Conservation (phyloP, 1,284 basidiomycete species). For the Tranzscheliella williamsii region DNA sequence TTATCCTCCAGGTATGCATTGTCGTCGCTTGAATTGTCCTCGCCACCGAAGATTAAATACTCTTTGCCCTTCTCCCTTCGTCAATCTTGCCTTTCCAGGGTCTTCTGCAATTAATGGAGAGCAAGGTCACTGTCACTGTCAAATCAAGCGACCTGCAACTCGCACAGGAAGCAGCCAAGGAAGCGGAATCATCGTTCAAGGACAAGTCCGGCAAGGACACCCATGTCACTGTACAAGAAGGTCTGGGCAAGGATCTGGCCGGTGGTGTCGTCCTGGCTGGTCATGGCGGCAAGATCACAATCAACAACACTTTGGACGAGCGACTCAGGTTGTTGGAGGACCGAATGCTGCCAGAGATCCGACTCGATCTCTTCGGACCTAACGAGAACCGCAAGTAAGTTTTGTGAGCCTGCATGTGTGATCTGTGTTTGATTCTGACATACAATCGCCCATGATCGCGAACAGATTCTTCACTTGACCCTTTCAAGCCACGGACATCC, state of each 20-base stretch:
- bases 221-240: slow-evolving; percentile 70
- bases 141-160: slow-evolving; percentile 53
- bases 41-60: too few relatives aligned
- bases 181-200: slow-evolving; percentile 71
- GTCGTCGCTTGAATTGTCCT: too few relatives aligned
- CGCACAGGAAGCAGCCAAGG: slow-evolving; percentile 67
- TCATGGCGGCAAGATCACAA: slow-evolving; percentile 51
- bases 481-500: too few relatives aligned
- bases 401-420: too few relatives aligned
- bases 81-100: slow-evolving; percentile 19
- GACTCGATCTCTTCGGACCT: slow-evolving; percentile 55
- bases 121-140: slow-evolving; percentile 47
- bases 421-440: slow-evolving; percentile 3
- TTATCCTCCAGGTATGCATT: slow-evolving; percentile 74
- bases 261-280: slow-evolving; percentile 53
- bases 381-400: slow-evolving; percentile 59
- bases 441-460: background rate
- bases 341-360: slow-evolving; percentile 58
- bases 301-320: slow-evolving; percentile 60
- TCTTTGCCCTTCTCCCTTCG: background rate
- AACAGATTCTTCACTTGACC: slow-evolving; percentile 34
- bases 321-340: slow-evolving; percentile 56
- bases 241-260: slow-evolving; percentile 69
- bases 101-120: slow-evolving; percentile 57
- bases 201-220: slow-evolving; percentile 76